Evolutionary conservation across 2,329 filamentous ascomycete genomes (phyloP).

Genomic region (Cadophora gregata): DNA sequence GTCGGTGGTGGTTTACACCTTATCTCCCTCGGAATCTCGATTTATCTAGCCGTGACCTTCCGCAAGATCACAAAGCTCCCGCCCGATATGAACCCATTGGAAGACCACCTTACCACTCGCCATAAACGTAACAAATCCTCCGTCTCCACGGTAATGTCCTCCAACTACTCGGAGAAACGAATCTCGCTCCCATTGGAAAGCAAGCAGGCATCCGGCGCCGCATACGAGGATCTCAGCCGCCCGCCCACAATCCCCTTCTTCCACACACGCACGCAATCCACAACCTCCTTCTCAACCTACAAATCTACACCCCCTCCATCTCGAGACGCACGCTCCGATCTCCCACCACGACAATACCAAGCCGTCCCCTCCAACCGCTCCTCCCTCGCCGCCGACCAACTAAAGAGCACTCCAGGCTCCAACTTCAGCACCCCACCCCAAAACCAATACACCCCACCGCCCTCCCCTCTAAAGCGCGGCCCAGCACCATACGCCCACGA

Average conservation of each 20-base stretch:
- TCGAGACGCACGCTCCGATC: conserved; percentile 59
- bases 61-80: conserved; percentile 81
- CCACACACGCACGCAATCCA: conserved; percentile 73
- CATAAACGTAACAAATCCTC: conserved; percentile 77
- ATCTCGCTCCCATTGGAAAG: conserved; percentile 54
- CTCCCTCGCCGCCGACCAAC: conserved; percentile 52
- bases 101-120: conserved; percentile 80
- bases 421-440: not conserved
- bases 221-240: conserved; percentile 53
- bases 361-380: conserved; percentile 52
- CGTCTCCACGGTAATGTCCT: conserved; percentile 37
- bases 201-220: conserved; percentile 51
- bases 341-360: conserved; percentile 63
- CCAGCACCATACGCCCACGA: conserved; percentile 54
- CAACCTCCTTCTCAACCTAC: conserved; percentile 59
- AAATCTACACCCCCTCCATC: conserved; percentile 57
- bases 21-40: conserved; percentile 70
- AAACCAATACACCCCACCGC: conserved; percentile 16
- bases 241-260: conserved; percentile 75
- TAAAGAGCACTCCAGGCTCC: conserved; percentile 58
- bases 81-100: conserved; percentile 94
- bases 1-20: conserved; percentile 71
- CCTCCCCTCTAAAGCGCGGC: conserved; percentile 31
- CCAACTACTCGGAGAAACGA: conserved; percentile 63
- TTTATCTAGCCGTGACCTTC: conserved; percentile 81